Base-by-base conservation (phyloP, 1,139 yeast species). In the Torulaspora globosa region DNA sequence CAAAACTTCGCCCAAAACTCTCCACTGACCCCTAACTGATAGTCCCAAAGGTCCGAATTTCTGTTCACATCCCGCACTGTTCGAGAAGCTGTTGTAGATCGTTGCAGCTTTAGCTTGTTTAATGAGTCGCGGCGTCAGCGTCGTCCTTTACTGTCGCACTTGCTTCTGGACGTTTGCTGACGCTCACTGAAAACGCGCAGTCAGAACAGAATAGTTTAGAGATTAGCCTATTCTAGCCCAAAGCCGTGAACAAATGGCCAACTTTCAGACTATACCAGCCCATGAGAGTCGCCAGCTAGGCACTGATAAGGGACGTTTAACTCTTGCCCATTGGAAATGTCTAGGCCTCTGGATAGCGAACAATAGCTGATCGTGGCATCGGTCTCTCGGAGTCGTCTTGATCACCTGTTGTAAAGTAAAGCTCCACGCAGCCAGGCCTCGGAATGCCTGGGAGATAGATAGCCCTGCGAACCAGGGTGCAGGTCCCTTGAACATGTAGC, bases 121-220 rank as follows among this genome's bases (percentile, higher is more conserved):
- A 31, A 5, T 29, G 12, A 31, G 21, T 31, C 21, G 21, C 23
- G 6, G 34, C 34, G 34, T 31, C 34, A 31, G 34, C 19, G 34
- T 31, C 34, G 34, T 14, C n/a, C 33, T 23, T n/a, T n/a, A 8
- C 15, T 28, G 23, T 9, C 27, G 16, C 16, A n/a, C 21, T 8
- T 36, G 40, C 27, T 36, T 36, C 40, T 36, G 23, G 40, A 28
- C 28, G 35, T 30, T 15, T 19, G 35, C 41, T 37, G 41, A 30
- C 41, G 41, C 41, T 3, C 34, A 14, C 29, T 37, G 29, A 37
- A 37, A 29, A 9, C 27, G 41, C 41, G 41, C 35, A 37, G 41
- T 9, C 21, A 12, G 6, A 10, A 21, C 21, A 16, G 18, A 36
- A 19, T 15, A 21, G 32, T 18, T 19, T 1, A 7, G 10, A 27